phyloP scores from a whole-genome alignment of 73 alveolate species.

The Halteria grandinella region DNA sequence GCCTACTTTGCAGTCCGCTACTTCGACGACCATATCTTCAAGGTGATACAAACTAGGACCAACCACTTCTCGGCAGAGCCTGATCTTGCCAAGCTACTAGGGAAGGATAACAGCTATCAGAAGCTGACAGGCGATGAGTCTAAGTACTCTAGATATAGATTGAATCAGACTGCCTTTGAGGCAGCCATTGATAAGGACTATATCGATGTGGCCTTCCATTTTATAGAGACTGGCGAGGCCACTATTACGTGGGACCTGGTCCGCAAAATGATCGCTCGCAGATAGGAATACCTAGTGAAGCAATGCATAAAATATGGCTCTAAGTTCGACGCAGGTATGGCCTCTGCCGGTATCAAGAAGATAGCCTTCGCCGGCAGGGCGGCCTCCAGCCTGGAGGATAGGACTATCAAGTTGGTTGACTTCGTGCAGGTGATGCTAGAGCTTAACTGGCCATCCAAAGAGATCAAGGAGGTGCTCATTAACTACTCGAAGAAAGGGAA shows the following conservation, averaged over 20 bases:
- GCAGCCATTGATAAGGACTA: conserved; percentile 44
- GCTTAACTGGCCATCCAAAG: conserved; percentile 27
- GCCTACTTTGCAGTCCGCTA: conserved; percentile 50
- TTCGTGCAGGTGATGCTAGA: conserved; percentile 66
- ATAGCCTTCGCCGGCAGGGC: conserved; percentile 44
- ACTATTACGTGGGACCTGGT: conserved; percentile 56
- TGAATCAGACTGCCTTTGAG: conserved; percentile 48
- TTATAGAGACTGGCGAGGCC: conserved; percentile 53
- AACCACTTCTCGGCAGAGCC: conserved; percentile 2
- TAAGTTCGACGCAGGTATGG: conserved; percentile 51
- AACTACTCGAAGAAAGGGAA: conserved; percentile 45
- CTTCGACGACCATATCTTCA: conserved; percentile 28
- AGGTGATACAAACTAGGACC: conserved; percentile 26
- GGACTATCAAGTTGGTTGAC: conserved; percentile 54
- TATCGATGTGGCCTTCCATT: conserved; percentile 44
- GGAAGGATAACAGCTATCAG: background rate
- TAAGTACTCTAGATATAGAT: conserved; percentile 24
- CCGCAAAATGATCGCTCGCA: conserved; percentile 51
- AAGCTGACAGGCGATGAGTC: background rate
- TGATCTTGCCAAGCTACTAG: background rate
- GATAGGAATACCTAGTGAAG: conserved; percentile 58
- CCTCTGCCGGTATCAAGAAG: conserved; percentile 53
- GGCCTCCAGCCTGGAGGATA: conserved; percentile 53
- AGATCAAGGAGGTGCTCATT: conserved; percentile 14
- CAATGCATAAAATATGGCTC: conserved; percentile 60